Evolutionary conservation across 768 basidiomycete species (phyloP), one percentile per base, ranked within the genome.

Genomic region (Vishniacozyma victoriae): DNA sequence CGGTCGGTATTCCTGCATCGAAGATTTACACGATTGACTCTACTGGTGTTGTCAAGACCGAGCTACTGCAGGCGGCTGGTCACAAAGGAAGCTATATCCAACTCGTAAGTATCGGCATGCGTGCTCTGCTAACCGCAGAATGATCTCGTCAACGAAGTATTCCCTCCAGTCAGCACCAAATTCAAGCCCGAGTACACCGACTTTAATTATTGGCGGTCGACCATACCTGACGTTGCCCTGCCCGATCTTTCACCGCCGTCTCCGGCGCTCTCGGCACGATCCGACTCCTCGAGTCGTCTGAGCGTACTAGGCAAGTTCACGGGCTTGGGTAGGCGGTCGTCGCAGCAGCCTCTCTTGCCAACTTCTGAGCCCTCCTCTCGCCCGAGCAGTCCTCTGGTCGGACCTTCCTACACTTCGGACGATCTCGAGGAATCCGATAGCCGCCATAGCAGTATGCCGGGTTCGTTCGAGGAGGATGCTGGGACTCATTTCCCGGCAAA

Each of bases 91-190:
- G 90, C 46, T 97, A 97, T 71, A 96, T 96, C 51, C 87, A 92
- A 67, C 92, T 97, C 89, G 69, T 69, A 49, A 64, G 64, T 51
- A 11, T 11, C 13, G 24, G 13, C 24, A 18, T 19, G 18, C 19
- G 14, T 3, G 33, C 1, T 12, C 5, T 7, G 39, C 37, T 58
- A 45, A 57, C 22, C 14, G 12, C 46, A 71, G 69, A 93, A 92
- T 6, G 92, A 97, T 71, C 80, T 99, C n/a, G 95, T 99, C 14
- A 92, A 99, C 74, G 92, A 95, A 73, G 92, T 95, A 84, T 99
- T 99, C 76, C 95, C 95, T 26, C 89, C 93, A 0, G 90, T 97
- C 46, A 80, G 90, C 67, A 81, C 84, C 43, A 88, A 87, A 67
- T 85, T 83, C 41, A 79, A 84, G 12, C 82, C 87, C 1, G 91